These are phyloP conservation scores for Nadsonia commutata DNA, from an alignment of 1,139 yeast genomes.

Conservation along the genomic window DNA sequence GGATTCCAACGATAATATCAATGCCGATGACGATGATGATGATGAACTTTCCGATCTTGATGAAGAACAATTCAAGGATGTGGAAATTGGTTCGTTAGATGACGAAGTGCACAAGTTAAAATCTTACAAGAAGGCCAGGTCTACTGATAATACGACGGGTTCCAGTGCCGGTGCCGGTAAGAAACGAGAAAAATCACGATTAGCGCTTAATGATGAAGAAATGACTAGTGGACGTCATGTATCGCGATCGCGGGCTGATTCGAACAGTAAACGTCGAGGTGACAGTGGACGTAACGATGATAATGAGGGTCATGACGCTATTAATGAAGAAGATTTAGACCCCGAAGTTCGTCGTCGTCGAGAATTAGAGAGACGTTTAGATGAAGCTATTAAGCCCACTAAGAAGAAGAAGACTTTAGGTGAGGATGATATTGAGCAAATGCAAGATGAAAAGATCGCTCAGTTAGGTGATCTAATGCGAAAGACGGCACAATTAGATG, in stretches of 20 bases:
- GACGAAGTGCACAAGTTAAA: constrained; percentile 27
- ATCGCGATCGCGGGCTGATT: constrained; percentile 7
- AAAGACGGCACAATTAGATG: constrained; percentile 81
- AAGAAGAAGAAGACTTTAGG: constrained; percentile 39
- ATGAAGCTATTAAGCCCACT: constrained; percentile 53
- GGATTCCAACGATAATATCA: constrained; percentile 14
- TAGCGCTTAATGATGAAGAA: constrained; percentile 3
- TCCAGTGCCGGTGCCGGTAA: neutral
- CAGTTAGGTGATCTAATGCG: constrained; percentile 81
- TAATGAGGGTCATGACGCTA: constrained; percentile 12
- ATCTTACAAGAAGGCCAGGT: constrained; percentile 20
- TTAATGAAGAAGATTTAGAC: constrained; percentile 20
- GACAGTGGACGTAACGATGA: constrained; percentile 18
- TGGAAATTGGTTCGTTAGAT: constrained; percentile 15
- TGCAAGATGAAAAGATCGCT: constrained; percentile 85
- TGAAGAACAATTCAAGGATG: constrained; percentile 24
- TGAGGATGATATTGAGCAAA: constrained; percentile 85
- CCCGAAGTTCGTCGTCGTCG: constrained; percentile 47
- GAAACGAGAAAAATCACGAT: constrained; percentile 4
- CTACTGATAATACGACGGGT: constrained; percentile 7
- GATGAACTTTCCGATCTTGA: constrained; percentile 26
- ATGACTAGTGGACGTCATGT: neutral
- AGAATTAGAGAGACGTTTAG: constrained; percentile 68
- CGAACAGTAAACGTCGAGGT: constrained; percentile 10
- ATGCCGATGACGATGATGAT: constrained; percentile 10